Evolutionary conservation across 1,284 basidiomycete genomes (phyloP), one percentile per base, ranked within the genome.

Genomic region (Microbotryum silenes-acaulis): DNA sequence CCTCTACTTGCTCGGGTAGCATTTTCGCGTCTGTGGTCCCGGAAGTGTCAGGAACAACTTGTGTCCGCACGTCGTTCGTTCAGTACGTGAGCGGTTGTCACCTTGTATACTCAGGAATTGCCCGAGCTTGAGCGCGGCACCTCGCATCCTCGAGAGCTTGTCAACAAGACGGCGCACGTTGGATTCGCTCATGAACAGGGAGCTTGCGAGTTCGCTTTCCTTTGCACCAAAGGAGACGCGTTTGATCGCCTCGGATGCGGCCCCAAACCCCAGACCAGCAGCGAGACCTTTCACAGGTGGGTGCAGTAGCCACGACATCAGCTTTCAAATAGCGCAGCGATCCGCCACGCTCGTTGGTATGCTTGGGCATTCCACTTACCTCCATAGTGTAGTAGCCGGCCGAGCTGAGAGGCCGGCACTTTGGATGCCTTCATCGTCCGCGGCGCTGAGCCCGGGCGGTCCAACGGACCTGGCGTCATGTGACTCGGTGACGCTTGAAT

Each of bases 101-200:
- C 91, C 91, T 81, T 99, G 94, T 47, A 98, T 97, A 72, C 89
- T 93, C 80, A 98, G 82, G 73, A 98, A 98, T 73, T 98, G 96
- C 0, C 94, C 94, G 2, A 98, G 78, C 77, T 99, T 98, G 62
- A 99, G 79, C 0, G 94, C 96, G 0, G 96, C 94, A 1, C 94
- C 94, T 21, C 94, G 81, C 94, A 98, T 97, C 71, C 87, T 84
- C 0, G 89, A 88, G 18, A 98, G 80, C 72, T 96, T 97, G 10
- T 87, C 85, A 0, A 98, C 94, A 0, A 99, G 80, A 3, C 94
- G 83, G 56, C 86, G 85, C 57, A 97, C 82, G 73, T 98, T 96
- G 2, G 87, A 84, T 73, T 93, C 90, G 2, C 86, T 89, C 83
- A 94, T 83, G 75, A 96, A 85, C 6, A 91, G 74, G 2, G 73